These are phyloP conservation scores for Ophiostoma fasciatum DNA, from an alignment of 2,329 filamentous ascomycete genomes.

Conservation along the genomic window DNA sequence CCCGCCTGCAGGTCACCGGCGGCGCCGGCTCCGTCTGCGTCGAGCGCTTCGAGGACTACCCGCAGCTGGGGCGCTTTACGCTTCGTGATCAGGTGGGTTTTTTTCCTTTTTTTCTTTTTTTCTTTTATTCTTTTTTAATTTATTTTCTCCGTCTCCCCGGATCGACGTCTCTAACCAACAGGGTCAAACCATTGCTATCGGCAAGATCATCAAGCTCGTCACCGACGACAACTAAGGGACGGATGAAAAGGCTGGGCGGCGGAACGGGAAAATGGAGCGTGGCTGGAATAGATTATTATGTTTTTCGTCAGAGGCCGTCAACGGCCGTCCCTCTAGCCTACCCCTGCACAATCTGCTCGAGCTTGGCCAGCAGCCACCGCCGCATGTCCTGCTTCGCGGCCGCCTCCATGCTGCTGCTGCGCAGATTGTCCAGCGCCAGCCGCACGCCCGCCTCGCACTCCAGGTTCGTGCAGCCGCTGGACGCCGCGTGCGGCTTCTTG, in stretches of 20 bases:
- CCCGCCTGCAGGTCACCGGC: slow-evolving; percentile 73
- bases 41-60: slow-evolving; percentile 90
- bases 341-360: background rate
- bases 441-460: slow-evolving; percentile 10
- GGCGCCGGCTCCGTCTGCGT: slow-evolving; percentile 80
- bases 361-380: slow-evolving; percentile 1
- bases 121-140: slow-evolving; percentile 1
- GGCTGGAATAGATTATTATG: no score
- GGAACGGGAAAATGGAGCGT: no score
- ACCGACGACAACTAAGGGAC: slow-evolving; percentile 14
- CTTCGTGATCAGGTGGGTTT: slow-evolving; percentile 64
- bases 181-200: slow-evolving; percentile 98
- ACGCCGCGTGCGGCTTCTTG: slow-evolving; percentile 2
- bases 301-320: no score
- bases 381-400: slow-evolving; percentile 1
- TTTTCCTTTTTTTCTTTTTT: background rate
- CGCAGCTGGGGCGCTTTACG: slow-evolving; percentile 84
- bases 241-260: no score
- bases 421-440: slow-evolving; percentile 8
- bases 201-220: slow-evolving; percentile 90
- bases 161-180: no score
- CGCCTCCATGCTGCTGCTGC: slow-evolving; percentile 1
- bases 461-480: slow-evolving; percentile 4
- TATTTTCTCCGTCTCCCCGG: no score
- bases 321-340: no score